These are phyloP conservation scores for Debaryomycetaceae sp. DNA, from an alignment of 1,139 yeast species.

Conservation along the genomic window DNA sequence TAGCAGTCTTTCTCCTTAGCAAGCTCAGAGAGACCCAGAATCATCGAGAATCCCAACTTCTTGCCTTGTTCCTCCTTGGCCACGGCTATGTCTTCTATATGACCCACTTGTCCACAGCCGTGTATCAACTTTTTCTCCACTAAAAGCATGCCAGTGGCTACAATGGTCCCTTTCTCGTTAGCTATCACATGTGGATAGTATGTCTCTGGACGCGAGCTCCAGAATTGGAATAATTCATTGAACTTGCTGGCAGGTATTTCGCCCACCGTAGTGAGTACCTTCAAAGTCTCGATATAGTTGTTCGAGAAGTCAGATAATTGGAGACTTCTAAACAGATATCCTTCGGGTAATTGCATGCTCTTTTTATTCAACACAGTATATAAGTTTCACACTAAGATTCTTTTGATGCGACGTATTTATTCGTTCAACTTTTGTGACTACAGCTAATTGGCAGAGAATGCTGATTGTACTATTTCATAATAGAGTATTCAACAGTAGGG, in stretches of 20 bases:
- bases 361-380: neutral
- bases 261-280: conserved; percentile 65
- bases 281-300: conserved; percentile 49
- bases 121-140: conserved; percentile 70
- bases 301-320: conserved; percentile 41
- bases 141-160: conserved; percentile 46
- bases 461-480: neutral
- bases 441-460: neutral
- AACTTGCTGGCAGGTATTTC: conserved; percentile 44
- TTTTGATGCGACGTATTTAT: too few relatives aligned
- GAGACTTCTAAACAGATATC: conserved; percentile 51
- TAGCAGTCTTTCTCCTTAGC: conserved; percentile 70
- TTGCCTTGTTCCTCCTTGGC: conserved; percentile 75
- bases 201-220: conserved; percentile 43
- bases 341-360: conserved; percentile 41
- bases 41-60: conserved; percentile 67
- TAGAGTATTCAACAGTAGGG: neutral
- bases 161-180: conserved; percentile 43
- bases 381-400: too few relatives aligned
- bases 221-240: conserved; percentile 38
- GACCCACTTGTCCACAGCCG: conserved; percentile 82
- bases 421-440: too few relatives aligned
- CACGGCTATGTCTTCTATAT: conserved; percentile 93
- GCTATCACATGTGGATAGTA: conserved; percentile 64
- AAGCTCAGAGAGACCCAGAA: conserved; percentile 55